Percentiles rank a stretch among this genome's conserved stretches.
Evolutionary conservation across 2,329 filamentous ascomycete species (phyloP).

Genomic region (Fusarium robinianum): DNA sequence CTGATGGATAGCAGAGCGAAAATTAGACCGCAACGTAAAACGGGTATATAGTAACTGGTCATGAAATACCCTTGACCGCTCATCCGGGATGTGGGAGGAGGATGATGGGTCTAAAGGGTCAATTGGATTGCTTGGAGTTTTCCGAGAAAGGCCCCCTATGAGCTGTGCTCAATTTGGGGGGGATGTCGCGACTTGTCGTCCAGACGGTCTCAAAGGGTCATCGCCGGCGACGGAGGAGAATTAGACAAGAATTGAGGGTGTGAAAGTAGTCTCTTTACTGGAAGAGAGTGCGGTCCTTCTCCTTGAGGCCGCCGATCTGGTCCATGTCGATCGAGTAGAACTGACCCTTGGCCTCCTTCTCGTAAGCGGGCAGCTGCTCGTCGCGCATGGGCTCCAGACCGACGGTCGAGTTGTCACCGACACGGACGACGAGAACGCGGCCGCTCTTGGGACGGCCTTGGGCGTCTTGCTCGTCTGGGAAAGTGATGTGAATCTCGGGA

Average conservation of each 20-base stretch:
- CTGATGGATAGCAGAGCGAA: slow-evolving; percentile 36
- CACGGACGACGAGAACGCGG: slow-evolving; percentile 86
- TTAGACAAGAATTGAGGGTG: slow-evolving; percentile 18
- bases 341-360: slow-evolving; percentile 75
- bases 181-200: slow-evolving; percentile 35
- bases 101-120: slow-evolving; percentile 25
- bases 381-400: slow-evolving; percentile 88
- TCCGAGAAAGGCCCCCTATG: slow-evolving; percentile 17
- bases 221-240: slow-evolving; percentile 33
- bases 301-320: slow-evolving; percentile 89
- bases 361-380: slow-evolving; percentile 82
- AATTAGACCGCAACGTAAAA: slow-evolving; percentile 39
- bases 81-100: slow-evolving; percentile 23
- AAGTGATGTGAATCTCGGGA: slow-evolving; percentile 97
- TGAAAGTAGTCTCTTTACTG: slow-evolving; percentile 37
- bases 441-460: slow-evolving; percentile 80
- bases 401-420: slow-evolving; percentile 82
- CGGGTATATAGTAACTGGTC: slow-evolving; percentile 39
- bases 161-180: slow-evolving; percentile 29
- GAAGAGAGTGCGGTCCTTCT: slow-evolving; percentile 67
- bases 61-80: slow-evolving; percentile 30
- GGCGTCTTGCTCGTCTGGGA: slow-evolving; percentile 93
- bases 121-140: slow-evolving; percentile 29
- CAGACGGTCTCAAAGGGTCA: slow-evolving; percentile 33
- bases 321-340: slow-evolving; percentile 97